Conservation (phyloP, 2,329 filamentous ascomycete genomes). For the Trichoderma sp. region DNA sequence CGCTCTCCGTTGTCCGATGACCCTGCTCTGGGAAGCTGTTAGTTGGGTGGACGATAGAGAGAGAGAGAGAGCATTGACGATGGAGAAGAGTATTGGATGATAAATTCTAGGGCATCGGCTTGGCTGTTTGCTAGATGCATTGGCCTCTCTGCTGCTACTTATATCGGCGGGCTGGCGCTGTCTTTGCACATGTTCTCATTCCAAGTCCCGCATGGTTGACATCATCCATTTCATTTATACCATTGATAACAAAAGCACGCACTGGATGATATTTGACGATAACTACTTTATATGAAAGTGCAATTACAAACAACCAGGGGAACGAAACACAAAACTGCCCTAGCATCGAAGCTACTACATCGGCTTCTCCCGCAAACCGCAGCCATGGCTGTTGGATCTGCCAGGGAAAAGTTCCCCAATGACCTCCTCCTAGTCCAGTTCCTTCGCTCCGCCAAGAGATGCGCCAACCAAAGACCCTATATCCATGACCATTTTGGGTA, state of each 20-base stretch:
- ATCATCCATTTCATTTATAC: neutral
- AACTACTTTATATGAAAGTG: neutral
- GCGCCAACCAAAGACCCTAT: constrained; percentile 3
- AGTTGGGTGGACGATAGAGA: neutral
- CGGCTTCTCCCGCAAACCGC: neutral
- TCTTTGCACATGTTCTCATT: neutral
- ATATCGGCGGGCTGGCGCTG: neutral
- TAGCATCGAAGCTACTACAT: neutral
- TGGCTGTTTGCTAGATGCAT: neutral
- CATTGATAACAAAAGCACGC: neutral
- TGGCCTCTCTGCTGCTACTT: neutral
- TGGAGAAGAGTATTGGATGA: neutral
- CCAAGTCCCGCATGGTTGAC: neutral
- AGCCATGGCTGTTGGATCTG: constrained; percentile 10
- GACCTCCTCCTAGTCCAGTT: constrained; percentile 23
- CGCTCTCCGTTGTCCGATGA: constrained; percentile 14
- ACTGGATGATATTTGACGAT: neutral
- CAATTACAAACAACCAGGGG: neutral
- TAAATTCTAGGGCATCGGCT: neutral
- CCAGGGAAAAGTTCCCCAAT: constrained; percentile 17
- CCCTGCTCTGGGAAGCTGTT: neutral
- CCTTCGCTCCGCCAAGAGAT: constrained; percentile 18
- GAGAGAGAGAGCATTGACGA: neutral
- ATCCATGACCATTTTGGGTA: constrained; percentile 24
- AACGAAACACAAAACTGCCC: neutral